Base-by-base conservation (phyloP, 2,329 filamentous ascomycete genomes). In the Verruconis gallopava region DNA sequence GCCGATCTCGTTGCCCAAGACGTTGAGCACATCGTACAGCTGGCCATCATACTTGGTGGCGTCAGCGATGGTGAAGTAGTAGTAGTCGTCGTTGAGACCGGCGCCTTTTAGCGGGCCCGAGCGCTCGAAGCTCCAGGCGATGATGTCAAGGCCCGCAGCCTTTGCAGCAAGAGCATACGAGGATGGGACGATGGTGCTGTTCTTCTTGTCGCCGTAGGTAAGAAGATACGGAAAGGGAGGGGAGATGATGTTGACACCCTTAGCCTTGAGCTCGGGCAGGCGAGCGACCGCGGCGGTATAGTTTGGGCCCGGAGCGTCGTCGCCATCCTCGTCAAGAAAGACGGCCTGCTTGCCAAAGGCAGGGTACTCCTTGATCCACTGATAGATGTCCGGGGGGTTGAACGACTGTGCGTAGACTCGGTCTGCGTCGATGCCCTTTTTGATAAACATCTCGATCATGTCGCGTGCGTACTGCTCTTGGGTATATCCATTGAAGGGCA, bases 61-160 rank as follows among this genome's bases (percentile, higher is more conserved):
- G 4, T 68, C 66, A 15, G 50, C 53, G 4, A 67, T 52, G 22
- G 60, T 57, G 18, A 55, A 53, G 38, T 54, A 63, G 49, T 67
- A 68, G 44, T 61, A 61, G 0, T 53, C 56, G 1, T 25, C 45
- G 1, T 46, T 28, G 3, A 38, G 46, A 39, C 57, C 57, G 2
- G 68, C 69, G 18, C 71, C 65, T 15, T 65, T 65, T 42, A 81
- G 56, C 44, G 75, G 76, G 0, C 74, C 74, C 0, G 73, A 77
- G 21, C 79, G 69, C 59, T 85, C 80, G 36, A 82, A 67, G 5
- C 70, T 75, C 79, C 79, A 85, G 1, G 77, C 71, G 33, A 83
- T 69, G 46, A 84, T 73, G 38, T 78, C 68, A 34, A 84, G 61
- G 1, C 75, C 76, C 4, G 75, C 68, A 48, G 70, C 62, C 53